Percentiles rank a stretch among this genome's conserved stretches.
phyloP scores from a whole-genome alignment of 768 basidiomycete genomes.

The Tricholoma matsutake region DNA sequence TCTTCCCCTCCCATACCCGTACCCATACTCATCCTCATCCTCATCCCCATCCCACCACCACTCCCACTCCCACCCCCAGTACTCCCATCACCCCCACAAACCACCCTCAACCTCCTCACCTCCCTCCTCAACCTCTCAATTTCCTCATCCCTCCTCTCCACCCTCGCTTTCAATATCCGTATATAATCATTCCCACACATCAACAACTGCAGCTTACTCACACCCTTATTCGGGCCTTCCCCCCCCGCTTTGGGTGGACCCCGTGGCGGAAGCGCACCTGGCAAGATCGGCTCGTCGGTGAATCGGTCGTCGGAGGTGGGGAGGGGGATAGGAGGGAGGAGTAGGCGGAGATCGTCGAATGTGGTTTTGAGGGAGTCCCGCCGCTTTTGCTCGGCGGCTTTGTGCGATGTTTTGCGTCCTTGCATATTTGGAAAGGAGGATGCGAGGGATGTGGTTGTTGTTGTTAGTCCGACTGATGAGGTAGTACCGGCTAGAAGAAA shows the following conservation, averaged over 20 bases:
- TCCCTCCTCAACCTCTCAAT: constrained; percentile 66
- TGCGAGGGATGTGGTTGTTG: constrained; percentile 10
- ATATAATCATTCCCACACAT: constrained; percentile 92
- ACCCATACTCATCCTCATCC: constrained; percentile 23
- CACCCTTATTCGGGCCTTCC: constrained; percentile 93
- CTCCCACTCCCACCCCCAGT: constrained; percentile 25
- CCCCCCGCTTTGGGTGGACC: constrained; percentile 81
- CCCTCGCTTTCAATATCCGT: constrained; percentile 66
- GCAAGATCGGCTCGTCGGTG: constrained; percentile 71
- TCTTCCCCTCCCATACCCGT: constrained; percentile 36
- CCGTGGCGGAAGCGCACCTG: constrained; percentile 86
- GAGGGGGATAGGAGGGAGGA: constrained; percentile 87
- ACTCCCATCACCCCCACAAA: constrained; percentile 30
- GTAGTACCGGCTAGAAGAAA: constrained; percentile 19
- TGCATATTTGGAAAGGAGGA: constrained; percentile 28
- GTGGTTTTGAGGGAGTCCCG: constrained; percentile 95
- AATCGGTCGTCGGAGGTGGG: constrained; percentile 65
- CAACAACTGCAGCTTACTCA: constrained; percentile 90
- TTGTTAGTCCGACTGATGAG: constrained; percentile 9
- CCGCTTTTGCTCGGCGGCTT: constrained; percentile 96
- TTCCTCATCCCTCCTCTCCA: constrained; percentile 80
- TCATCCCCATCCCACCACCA: constrained; percentile 33
- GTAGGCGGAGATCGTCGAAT: constrained; percentile 76
- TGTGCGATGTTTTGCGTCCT: constrained; percentile 80
- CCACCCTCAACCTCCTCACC: constrained; percentile 52